These are phyloP conservation scores for Steccherinum ochraceum DNA, from an alignment of 768 basidiomycete genomes.

Conservation along the genomic window DNA sequence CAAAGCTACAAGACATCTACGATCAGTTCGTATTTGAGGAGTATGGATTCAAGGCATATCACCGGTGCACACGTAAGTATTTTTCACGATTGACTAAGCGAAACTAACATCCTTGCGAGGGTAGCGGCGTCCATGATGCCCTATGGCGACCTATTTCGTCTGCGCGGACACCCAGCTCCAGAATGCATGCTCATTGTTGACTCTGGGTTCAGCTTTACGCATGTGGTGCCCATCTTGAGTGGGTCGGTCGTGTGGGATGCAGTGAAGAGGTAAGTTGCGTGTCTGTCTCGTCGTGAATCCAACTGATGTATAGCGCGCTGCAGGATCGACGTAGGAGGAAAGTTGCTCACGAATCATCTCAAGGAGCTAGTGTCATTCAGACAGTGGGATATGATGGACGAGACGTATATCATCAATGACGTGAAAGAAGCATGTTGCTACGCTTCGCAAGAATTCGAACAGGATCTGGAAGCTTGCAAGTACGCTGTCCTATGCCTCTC, in stretches of 20 bases:
- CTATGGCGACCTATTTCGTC: constrained; percentile 62
- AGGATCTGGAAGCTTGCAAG: constrained; percentile 77
- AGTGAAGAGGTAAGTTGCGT: constrained; percentile 59
- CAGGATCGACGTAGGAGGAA: constrained; percentile 93
- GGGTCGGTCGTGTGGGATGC: constrained; percentile 73
- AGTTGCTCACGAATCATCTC: constrained; percentile 90
- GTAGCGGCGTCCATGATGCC: constrained; percentile 80
- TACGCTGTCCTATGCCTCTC: constrained; percentile 33
- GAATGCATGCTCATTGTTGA: constrained; percentile 84
- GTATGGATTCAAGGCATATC: constrained; percentile 85
- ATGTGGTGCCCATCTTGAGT: constrained; percentile 78
- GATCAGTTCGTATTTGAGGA: constrained; percentile 97
- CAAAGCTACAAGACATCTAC: constrained; percentile 86
- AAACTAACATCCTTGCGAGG: not conserved
- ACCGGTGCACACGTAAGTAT: constrained; percentile 72
- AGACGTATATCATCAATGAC: constrained; percentile 89
- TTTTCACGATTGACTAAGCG: not conserved
- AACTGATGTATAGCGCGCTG: constrained; percentile 10
- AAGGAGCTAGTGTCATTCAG: constrained; percentile 92
- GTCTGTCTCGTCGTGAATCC: not conserved
- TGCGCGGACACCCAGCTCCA: constrained; percentile 42
- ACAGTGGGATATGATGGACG: constrained; percentile 99
- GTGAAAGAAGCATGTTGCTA: constrained; percentile 91
- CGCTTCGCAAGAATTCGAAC: constrained; percentile 64
- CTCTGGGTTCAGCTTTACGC: constrained; percentile 91